Base-by-base conservation (phyloP, 306 rosid species). In the Sicyos baderoa region DNA sequence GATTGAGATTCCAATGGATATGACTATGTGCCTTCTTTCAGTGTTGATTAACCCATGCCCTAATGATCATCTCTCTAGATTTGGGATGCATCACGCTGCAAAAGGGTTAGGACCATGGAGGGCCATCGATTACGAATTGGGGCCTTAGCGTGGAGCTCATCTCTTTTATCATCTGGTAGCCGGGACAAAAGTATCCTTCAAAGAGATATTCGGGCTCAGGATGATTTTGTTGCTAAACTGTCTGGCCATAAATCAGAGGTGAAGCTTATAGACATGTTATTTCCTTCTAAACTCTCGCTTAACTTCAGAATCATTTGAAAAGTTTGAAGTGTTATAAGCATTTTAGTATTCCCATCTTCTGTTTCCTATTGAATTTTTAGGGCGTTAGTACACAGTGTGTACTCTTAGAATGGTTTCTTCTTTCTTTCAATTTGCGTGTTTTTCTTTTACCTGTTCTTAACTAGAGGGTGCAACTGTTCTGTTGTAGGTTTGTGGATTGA, bases 211-310 rank as follows among this genome's bases (percentile, higher is more conserved):
- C 88, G 96, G 16, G 85, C 90, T 53, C 96, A 86, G 79, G 97
- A 90, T 54, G 97, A 90, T 77, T 93, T 85, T 73, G 90, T 90
- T 66, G 79, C 93, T 82, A 91, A 91, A 85, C 79, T 88, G 23
- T 86, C 93, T 1, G 97, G 95, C 53, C 97, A 91, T 81, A 91
- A 86, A 54, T 91, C 97, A 74, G 97, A 91, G 97, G 96, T 91
- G 62, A 80, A 81, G 70, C 55, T 47, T 50, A 47, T 7, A 47
- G 55, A 47, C 37, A 14, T 47, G 19, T 44, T 45, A 21, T 15
- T 19, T 45, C 2, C 14, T 19, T 7, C 40, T 47, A 11, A 32
- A 18, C 11, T 4, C 5, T 0, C 7, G 44, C 4, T 44, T 2
- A 64, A 19, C 9, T 64, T n/a, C 32, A 18, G 53, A 17, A 8